Evolutionary conservation across 164 flowering plant genomes (phyloP).

Genomic region (Vitis vinifera): DNA sequence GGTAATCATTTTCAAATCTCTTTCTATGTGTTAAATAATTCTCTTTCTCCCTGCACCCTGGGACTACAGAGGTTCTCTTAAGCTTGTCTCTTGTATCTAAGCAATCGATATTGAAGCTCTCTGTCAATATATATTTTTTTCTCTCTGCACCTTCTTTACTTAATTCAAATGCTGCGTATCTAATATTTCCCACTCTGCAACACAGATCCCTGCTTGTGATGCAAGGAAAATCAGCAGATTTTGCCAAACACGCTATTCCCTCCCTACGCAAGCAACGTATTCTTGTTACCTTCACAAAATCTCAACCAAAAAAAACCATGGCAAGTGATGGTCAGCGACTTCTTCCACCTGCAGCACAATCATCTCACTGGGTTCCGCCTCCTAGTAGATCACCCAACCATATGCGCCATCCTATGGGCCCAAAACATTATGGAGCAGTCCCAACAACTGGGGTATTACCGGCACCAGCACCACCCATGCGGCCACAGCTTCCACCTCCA

Average conservation of each 20-base stretch:
- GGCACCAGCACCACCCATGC: constrained; percentile 51
- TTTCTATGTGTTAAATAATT: not conserved
- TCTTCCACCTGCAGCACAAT: constrained; percentile 30
- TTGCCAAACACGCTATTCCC: constrained; percentile 72
- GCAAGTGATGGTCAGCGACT: constrained; percentile 32
- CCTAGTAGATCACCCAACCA: constrained; percentile 48
- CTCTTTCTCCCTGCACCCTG: not conserved
- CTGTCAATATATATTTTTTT: not conserved
- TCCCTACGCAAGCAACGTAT: constrained; percentile 67
- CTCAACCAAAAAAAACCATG: constrained; percentile 47
- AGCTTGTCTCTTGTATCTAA: not conserved
- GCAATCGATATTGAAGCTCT: too few species aligned
- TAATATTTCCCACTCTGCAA: not conserved
- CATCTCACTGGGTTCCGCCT: constrained; percentile 59
- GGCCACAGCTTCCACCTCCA: constrained; percentile 47
- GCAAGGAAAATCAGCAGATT: constrained; percentile 80
- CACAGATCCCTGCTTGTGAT: constrained; percentile 69
- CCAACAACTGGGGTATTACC: constrained; percentile 67
- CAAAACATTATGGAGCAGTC: constrained; percentile 51
- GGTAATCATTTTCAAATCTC: constrained; percentile 43
- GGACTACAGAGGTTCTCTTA: not conserved
- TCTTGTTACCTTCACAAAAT: constrained; percentile 68
- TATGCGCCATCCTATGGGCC: constrained; percentile 47
- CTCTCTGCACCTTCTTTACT: not conserved
- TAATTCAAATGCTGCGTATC: not conserved